Evolutionary conservation across 306 rosid species (phyloP).

Genomic region (Prinsepia uniflora): DNA sequence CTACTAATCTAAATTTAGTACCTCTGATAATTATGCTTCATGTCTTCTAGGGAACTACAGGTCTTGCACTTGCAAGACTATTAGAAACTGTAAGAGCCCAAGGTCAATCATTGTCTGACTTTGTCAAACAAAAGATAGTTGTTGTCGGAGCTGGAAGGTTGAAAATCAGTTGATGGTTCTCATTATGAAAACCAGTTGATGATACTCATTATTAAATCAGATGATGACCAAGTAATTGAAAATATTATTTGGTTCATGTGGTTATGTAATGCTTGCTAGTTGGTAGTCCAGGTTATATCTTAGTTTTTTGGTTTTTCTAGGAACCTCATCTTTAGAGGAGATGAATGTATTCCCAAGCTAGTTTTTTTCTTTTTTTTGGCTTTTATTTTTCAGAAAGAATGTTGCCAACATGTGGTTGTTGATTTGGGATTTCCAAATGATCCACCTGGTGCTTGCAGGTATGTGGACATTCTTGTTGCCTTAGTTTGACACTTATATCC

Average conservation of each 20-base stretch:
- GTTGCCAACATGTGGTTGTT: conserved; percentile 9
- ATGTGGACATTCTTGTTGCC: not conserved
- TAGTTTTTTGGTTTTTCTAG: not conserved
- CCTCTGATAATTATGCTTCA: conserved; percentile 21
- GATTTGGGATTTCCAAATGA: conserved; percentile 26
- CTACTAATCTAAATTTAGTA: conserved; percentile 1
- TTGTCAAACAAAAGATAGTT: conserved; percentile 86
- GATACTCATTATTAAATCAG: too few relatives aligned
- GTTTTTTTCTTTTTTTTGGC: too few relatives aligned
- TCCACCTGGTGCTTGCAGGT: conserved; percentile 34
- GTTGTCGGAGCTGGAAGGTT: conserved; percentile 99
- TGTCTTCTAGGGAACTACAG: conserved; percentile 87
- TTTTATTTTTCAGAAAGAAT: not conserved
- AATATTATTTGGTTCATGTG: not conserved
- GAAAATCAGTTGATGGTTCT: conserved; percentile 3
- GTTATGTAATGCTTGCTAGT: not conserved
- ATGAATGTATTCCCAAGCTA: not conserved
- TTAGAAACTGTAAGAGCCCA: conserved; percentile 93
- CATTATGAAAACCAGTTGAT: not conserved
- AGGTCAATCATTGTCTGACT: conserved; percentile 79
- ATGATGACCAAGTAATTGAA: not conserved
- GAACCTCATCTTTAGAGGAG: not conserved
- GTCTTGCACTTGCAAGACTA: conserved; percentile 98
- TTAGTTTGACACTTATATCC: not conserved
- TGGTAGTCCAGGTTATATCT: not conserved